phyloP scores from a whole-genome alignment of 176 grass and related monocot genomes.

The Musa troglodytarum region DNA sequence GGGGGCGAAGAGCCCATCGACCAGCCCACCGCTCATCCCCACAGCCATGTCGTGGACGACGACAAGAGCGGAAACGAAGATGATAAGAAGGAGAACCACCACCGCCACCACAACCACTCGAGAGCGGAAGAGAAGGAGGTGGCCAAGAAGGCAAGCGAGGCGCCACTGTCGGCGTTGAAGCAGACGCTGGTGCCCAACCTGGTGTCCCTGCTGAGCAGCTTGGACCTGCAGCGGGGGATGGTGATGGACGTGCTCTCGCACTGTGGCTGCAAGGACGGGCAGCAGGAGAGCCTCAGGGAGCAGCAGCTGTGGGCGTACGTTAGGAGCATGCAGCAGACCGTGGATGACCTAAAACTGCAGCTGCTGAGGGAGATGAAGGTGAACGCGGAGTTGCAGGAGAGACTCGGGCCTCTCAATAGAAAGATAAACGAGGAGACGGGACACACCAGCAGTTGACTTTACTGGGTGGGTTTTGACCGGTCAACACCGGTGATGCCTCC shows the following conservation, averaged over 20 bases:
- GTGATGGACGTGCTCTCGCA: conserved; percentile 42
- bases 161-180: conserved; percentile 8
- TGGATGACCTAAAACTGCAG: conserved; percentile 44
- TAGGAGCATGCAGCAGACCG: conserved; percentile 35
- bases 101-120: too few relatives aligned
- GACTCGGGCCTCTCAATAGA: conserved; percentile 23
- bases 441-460: not conserved
- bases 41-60: not conserved
- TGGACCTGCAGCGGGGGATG: conserved; percentile 63
- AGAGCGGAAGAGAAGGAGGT: not conserved
- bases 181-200: conserved; percentile 42
- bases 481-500: too few relatives aligned
- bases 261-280: conserved; percentile 6
- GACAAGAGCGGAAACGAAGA: not conserved
- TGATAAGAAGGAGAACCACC: not conserved
- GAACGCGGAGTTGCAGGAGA: conserved; percentile 38
- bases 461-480: too few relatives aligned
- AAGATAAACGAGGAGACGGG: not conserved
- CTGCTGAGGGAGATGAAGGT: conserved; percentile 43
- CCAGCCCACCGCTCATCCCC: not conserved
- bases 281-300: conserved; percentile 16
- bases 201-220: conserved; percentile 52
- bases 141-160: conserved; percentile 2
- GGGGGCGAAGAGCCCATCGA: not conserved
- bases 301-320: conserved; percentile 47